Evolutionary conservation across 768 basidiomycete species (phyloP), one percentile per base, ranked within the genome.

Genomic region (Amanita molliuscula): DNA sequence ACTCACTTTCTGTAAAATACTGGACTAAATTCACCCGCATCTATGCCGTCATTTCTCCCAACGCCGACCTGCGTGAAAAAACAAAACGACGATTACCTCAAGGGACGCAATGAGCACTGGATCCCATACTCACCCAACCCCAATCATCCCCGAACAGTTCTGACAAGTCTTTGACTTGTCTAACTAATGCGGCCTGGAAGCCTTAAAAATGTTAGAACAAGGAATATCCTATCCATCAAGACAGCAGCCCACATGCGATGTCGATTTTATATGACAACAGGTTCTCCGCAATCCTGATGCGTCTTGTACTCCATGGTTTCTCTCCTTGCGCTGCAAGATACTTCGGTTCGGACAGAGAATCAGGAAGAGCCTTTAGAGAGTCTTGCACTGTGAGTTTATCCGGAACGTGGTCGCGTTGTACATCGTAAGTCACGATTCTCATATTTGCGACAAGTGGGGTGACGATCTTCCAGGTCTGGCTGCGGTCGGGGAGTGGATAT

Each of bases 11-110:
- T 73, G 64, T 70, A 84, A 60, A 81, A 83, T 51, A 83, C 75
- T 0, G 81, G 78, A 55, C 71, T 71, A 59, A 78, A 82, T 59
- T 84, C 82, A 31, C 81, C 81, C 1, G 67, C 69, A n/a, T 65
- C 53, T 7, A 61, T 60, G 2, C 81, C 81, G 55, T 84, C 77
- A 48, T 79, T 73, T 16, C 82, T 66, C 0, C 81, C 82, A 0
- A 81, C 78, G 1, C 80, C 81, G 16, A 80, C 70, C 73, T 77
- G 31, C 13, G n/a, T 25, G 23, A 4, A 23, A 23, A 23, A 23
- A 23, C 36, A 15, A 33, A 15, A 20, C 11, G 29, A 8, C 11
- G 20, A 25, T 2, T 35, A n/a, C 33, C 2, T 33, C 33, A 33
- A 10, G 3, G 33, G 5, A 13, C 21, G 26, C 13, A 18, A 3